Evolutionary conservation across 2,329 filamentous ascomycete genomes (phyloP).

Genomic region (Colletotrichum sp.): DNA sequence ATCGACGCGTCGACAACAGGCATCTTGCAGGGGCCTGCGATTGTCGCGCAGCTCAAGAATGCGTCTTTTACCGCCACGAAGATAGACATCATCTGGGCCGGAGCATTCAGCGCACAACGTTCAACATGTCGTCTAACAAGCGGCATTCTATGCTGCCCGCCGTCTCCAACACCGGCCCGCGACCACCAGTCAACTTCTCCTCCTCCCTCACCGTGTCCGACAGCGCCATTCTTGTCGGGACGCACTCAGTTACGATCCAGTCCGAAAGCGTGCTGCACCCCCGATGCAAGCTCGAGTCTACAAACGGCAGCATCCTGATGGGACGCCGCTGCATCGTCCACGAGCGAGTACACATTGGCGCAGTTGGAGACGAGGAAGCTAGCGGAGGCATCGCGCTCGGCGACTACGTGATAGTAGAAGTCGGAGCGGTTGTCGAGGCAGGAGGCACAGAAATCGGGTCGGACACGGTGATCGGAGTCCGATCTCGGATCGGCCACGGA

Average conservation of each 20-base stretch:
- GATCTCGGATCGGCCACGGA: constrained; percentile 63
- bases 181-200: constrained; percentile 67
- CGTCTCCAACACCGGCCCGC: constrained; percentile 57
- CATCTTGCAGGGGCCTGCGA: neutral
- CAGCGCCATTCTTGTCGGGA: constrained; percentile 69
- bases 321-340: constrained; percentile 83
- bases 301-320: constrained; percentile 78
- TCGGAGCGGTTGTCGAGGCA: constrained; percentile 64
- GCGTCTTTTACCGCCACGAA: neutral
- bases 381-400: constrained; percentile 60
- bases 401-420: constrained; percentile 68
- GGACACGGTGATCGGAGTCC: constrained; percentile 64
- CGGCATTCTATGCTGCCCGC: constrained; percentile 62
- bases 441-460: constrained; percentile 68
- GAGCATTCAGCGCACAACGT: constrained; percentile 10
- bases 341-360: constrained; percentile 68
- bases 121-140: constrained; percentile 50
- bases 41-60: neutral
- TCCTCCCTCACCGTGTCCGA: constrained; percentile 67
- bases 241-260: constrained; percentile 78
- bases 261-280: constrained; percentile 86
- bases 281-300: constrained; percentile 78
- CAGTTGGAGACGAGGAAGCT: constrained; percentile 33
- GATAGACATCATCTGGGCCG: neutral
- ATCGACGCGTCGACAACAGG: neutral